Conservation (phyloP, 768 basidiomycete genomes). For the Boletellus emodensis region DNA sequence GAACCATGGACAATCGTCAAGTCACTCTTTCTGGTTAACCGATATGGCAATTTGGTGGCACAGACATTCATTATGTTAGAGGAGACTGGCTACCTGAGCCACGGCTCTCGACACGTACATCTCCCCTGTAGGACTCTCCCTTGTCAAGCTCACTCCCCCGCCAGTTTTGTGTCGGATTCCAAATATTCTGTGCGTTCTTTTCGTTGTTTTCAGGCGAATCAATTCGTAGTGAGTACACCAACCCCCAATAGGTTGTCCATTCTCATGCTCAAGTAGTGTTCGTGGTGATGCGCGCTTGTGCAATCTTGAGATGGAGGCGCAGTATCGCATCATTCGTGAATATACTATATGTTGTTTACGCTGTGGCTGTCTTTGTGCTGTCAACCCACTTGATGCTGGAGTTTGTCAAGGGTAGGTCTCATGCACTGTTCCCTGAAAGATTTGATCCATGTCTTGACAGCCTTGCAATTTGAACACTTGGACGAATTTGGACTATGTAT, state of each 20-base stretch:
- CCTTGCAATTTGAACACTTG: constrained; percentile 1
- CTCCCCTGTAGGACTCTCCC: not conserved
- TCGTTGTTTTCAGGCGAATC: constrained; percentile 3
- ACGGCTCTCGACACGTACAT: constrained; percentile 8
- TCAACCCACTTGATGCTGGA: not conserved
- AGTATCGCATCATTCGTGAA: not conserved
- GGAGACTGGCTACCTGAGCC: constrained; percentile 19
- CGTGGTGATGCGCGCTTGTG: constrained; percentile 23
- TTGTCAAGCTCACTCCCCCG: not conserved
- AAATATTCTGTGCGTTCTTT: not conserved
- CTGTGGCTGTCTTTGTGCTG: not conserved
- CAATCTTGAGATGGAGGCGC: constrained; percentile 17
- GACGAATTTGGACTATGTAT: constrained; percentile 12
- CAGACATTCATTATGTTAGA: constrained; percentile 21
- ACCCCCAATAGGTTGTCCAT: too few species aligned
- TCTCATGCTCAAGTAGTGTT: constrained; percentile 12
- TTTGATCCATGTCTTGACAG: not conserved
- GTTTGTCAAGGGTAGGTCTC: not conserved
- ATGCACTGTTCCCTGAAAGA: not conserved
- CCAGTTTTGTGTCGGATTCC: constrained; percentile 5
- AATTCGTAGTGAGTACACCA: constrained; percentile 7
- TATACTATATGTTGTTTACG: constrained; percentile 11
- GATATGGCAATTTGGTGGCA: constrained; percentile 14
- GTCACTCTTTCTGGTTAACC: constrained; percentile 9
- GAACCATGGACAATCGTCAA: constrained; percentile 2